These are phyloP conservation scores for Cryptococcus hybrid DNA, from an alignment of 1,284 basidiomycete genomes.

Conservation along the genomic window DNA sequence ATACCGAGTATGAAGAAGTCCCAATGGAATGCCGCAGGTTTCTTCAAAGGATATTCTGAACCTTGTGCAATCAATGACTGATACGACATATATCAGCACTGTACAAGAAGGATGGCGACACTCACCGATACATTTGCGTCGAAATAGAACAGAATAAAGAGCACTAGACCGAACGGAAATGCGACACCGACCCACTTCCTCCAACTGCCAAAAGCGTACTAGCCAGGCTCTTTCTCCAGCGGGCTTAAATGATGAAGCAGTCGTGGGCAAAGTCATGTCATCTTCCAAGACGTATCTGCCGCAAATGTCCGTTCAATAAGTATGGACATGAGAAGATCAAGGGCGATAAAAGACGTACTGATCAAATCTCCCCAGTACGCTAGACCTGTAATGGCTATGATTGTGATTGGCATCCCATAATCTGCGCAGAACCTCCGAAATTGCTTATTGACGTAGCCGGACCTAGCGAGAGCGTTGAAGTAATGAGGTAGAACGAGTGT, in stretches of 20 bases:
- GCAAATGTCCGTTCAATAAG: background rate
- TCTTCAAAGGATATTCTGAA: slow-evolving; percentile 81
- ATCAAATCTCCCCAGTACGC: slow-evolving; percentile 80
- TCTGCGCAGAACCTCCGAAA: slow-evolving; percentile 73
- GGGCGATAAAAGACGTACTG: slow-evolving; percentile 13
- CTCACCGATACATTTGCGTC: slow-evolving; percentile 51
- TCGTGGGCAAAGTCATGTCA: slow-evolving; percentile 65
- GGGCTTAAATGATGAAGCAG: slow-evolving; percentile 64
- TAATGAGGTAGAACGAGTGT: slow-evolving; percentile 72
- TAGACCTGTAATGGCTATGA: slow-evolving; percentile 68
- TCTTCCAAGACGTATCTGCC: slow-evolving; percentile 53
- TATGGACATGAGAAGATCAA: background rate
- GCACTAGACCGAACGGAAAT: slow-evolving; percentile 55
- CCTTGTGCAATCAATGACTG: slow-evolving; percentile 91
- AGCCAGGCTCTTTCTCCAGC: slow-evolving; percentile 78
- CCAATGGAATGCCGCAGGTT: slow-evolving; percentile 92
- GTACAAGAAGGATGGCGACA: background rate
- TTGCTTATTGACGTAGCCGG: slow-evolving; percentile 67
- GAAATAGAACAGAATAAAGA: slow-evolving; percentile 55
- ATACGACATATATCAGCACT: background rate
- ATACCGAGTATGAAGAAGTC: slow-evolving; percentile 77
- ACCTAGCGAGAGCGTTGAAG: slow-evolving; percentile 65
- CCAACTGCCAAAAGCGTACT: slow-evolving; percentile 86
- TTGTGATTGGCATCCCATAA: slow-evolving; percentile 84
- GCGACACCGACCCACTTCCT: slow-evolving; percentile 82